Base-by-base conservation (phyloP, 2,329 filamentous ascomycete species). In the Stenocarpella maydis region DNA sequence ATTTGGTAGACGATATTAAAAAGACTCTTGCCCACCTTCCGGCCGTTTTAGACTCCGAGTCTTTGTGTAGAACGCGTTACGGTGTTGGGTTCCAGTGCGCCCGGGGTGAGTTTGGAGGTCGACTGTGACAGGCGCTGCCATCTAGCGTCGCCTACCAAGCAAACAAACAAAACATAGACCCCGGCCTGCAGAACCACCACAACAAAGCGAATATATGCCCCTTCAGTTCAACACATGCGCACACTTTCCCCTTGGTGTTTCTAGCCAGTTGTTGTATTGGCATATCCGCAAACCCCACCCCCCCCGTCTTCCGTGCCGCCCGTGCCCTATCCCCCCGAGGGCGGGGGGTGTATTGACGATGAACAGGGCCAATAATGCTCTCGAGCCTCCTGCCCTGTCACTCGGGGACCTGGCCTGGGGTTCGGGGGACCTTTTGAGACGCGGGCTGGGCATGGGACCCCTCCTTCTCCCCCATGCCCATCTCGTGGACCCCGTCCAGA, bases 301-400 rank as follows among this genome's bases (percentile, higher is more conserved):
- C 31, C 31, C 31, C 31, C 9, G 4, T 9, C 31, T 34, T 9
- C 31, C 31, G 31, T 34, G 31, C 31, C 31, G 31, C 31, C 31
- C 31, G 31, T 34, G 4, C 31, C 31, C 31, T 34, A 4, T 34
- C 31, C 31, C 31, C 31, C 4, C 4, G 31, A 21, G 34, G 12
- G 39, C 4, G 31, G 31, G 34, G 34, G 12, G 39, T 34, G 49
- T 49, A 41, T 49, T 47, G 41, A 55, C 39, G 41, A 66, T 47
- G 17, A 19, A 34, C 26, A 49, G 7, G 47, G 21, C 60, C 53
- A 49, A 52, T 37, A 65, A 65, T 58, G 54, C 37, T 47, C 55
- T 64, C 67, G 49, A 64, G 54, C 67, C 58, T 68, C 67, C 52
- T 58, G 49, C 53, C 58, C 67, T 63, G 47, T 41, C 41, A 54